These are phyloP conservation scores for Talaromyces ruber DNA, from an alignment of 495 filamentous ascomycete species.

Conservation along the genomic window DNA sequence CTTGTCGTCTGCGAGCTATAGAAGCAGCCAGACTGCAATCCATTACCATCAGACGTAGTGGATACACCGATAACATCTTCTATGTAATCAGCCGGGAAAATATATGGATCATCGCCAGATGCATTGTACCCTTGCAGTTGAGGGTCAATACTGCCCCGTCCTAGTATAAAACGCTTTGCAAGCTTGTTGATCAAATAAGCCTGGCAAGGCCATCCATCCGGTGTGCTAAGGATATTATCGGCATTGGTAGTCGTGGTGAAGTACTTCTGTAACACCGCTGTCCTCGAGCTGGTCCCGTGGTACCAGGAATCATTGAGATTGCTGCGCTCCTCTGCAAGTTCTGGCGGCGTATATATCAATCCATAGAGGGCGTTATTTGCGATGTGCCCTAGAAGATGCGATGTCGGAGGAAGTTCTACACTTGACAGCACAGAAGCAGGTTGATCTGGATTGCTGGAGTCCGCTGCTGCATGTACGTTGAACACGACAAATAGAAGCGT, in stretches of 20 bases:
- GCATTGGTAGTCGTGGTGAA: slow-evolving; percentile 31
- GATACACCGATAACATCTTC: slow-evolving; percentile 18
- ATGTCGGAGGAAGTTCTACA: slow-evolving; percentile 22
- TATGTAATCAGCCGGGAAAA: slow-evolving; percentile 38
- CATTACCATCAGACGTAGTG: slow-evolving; percentile 18
- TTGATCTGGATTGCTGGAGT: slow-evolving; percentile 24
- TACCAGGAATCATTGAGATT: slow-evolving; percentile 56
- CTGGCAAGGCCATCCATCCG: slow-evolving; percentile 56
- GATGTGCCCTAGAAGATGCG: slow-evolving; percentile 22
- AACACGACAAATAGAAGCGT: slow-evolving; percentile 39
- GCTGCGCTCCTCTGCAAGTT: slow-evolving; percentile 37
- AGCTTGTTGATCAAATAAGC: slow-evolving; percentile 45
- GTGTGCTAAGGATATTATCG: slow-evolving; percentile 35
- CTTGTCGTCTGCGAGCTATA: slow-evolving; percentile 28
- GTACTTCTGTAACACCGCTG: slow-evolving; percentile 44
- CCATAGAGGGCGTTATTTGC: slow-evolving; percentile 29
- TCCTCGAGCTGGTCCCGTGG: slow-evolving; percentile 13
- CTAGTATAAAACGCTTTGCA: slow-evolving; percentile 40
- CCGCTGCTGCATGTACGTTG: slow-evolving; percentile 52
- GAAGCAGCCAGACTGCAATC: slow-evolving; percentile 42
- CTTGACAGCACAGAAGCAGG: slow-evolving; percentile 26
- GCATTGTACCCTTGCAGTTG: slow-evolving; percentile 47
- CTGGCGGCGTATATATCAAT: slow-evolving; percentile 46
- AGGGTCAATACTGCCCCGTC: slow-evolving; percentile 47
- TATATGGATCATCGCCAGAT: slow-evolving; percentile 23